phyloP scores from a whole-genome alignment of 2,329 filamentous ascomycete species.

The Colletotrichum sojae region DNA sequence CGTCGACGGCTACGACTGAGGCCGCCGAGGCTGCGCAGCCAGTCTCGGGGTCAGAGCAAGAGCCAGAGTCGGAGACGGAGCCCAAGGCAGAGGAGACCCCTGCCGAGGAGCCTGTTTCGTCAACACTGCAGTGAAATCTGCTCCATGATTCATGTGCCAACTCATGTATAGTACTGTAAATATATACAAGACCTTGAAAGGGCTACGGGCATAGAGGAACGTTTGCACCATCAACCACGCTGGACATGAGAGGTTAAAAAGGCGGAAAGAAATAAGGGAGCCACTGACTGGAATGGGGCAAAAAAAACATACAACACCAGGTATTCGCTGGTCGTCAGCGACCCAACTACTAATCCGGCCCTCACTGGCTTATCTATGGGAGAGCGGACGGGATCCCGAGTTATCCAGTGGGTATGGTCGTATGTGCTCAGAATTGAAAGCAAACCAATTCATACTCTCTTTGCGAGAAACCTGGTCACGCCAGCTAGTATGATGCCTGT shows the following conservation, averaged over 20 bases:
- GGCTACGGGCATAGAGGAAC: background rate
- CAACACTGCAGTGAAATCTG: too few relatives aligned
- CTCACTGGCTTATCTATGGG: conserved; percentile 37
- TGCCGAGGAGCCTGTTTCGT: background rate
- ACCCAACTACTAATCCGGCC: conserved; percentile 35
- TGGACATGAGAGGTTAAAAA: background rate
- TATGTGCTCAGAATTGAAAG: background rate
- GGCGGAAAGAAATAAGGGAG: background rate
- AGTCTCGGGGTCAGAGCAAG: background rate
- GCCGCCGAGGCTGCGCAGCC: conserved; percentile 1
- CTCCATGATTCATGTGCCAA: background rate
- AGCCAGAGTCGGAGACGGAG: conserved; percentile 1
- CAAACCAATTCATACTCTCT: too few relatives aligned
- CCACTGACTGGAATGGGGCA: background rate
- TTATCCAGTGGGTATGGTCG: conserved; percentile 37
- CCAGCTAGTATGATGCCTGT: fast-evolving
- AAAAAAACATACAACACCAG: conserved; percentile 24
- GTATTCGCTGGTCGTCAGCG: conserved; percentile 27
- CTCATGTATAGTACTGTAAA: background rate
- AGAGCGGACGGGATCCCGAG: conserved; percentile 40
- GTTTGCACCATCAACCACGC: background rate
- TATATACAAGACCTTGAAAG: background rate
- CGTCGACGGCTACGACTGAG: background rate
- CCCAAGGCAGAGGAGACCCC: background rate
- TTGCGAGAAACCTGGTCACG: too few relatives aligned